Conservation (phyloP, 2,329 filamentous ascomycete genomes). For the Neophaeococcomyces mojaviensis region DNA sequence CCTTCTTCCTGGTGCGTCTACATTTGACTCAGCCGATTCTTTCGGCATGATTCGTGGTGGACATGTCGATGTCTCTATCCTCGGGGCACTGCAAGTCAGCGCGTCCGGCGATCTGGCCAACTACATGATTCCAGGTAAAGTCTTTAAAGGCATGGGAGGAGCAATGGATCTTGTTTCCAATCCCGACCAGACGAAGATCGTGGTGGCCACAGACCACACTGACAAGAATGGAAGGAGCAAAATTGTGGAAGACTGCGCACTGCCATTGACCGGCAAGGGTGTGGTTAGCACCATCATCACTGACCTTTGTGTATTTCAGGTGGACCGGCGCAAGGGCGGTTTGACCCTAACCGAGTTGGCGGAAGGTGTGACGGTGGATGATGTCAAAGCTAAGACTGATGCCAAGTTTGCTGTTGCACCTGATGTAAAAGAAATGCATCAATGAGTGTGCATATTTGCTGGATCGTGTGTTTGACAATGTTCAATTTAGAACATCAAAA, state of each 20-base stretch:
- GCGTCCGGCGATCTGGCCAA: slow-evolving; percentile 75
- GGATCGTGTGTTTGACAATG: not conserved
- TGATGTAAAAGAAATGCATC: slow-evolving; percentile 44
- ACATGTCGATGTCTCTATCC: slow-evolving; percentile 74
- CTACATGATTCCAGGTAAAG: slow-evolving; percentile 84
- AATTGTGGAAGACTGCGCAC: slow-evolving; percentile 55
- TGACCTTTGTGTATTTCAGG: slow-evolving; percentile 68
- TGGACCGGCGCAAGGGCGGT: slow-evolving; percentile 59
- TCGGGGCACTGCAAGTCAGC: slow-evolving; percentile 74
- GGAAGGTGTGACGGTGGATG: slow-evolving; percentile 59
- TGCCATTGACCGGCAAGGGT: slow-evolving; percentile 59
- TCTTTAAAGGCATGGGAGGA: slow-evolving; percentile 77
- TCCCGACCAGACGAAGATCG: slow-evolving; percentile 63
- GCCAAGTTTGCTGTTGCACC: slow-evolving; percentile 59
- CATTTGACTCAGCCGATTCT: slow-evolving; percentile 72
- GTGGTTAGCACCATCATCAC: slow-evolving; percentile 68
- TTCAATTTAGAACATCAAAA: not conserved
- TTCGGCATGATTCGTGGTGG: slow-evolving; percentile 84
- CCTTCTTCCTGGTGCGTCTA: slow-evolving; percentile 65
- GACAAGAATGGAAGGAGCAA: slow-evolving; percentile 62
- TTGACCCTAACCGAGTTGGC: slow-evolving; percentile 65
- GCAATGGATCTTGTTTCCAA: slow-evolving; percentile 68
- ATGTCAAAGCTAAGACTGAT: slow-evolving; percentile 62
- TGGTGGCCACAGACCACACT: slow-evolving; percentile 62
- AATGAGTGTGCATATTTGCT: not conserved